Percentiles rank a stretch among this genome's conserved stretches.
These are phyloP conservation scores for Phytopythium oedochilum DNA, from an alignment of 352 stramenopile species.

Conservation along the genomic window DNA sequence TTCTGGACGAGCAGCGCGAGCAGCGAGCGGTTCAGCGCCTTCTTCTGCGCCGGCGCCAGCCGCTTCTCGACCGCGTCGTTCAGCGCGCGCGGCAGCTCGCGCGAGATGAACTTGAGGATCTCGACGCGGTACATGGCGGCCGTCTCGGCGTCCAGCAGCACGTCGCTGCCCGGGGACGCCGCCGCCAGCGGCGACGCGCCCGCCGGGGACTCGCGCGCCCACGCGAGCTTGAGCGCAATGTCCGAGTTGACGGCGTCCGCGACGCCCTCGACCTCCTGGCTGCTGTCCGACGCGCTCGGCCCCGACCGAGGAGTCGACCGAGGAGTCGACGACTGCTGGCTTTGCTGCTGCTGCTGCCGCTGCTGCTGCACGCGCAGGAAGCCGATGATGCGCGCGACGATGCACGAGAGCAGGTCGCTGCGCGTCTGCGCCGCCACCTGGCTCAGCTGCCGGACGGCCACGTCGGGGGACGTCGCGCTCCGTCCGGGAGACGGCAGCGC, in stretches of 20 bases:
- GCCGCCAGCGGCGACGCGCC: conserved; percentile 8
- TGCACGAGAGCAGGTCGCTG: conserved; percentile 52
- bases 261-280: conserved; percentile 32
- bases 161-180: conserved; percentile 14
- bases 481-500: conserved; percentile 3
- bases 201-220: conserved; percentile 56
- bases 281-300: not conserved
- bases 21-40: conserved; percentile 61
- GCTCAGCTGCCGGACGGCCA: conserved; percentile 61
- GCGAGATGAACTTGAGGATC: conserved; percentile 83
- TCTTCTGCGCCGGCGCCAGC: conserved; percentile 47
- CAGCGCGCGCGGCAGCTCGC: conserved; percentile 69
- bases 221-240: conserved; percentile 55
- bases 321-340: not conserved
- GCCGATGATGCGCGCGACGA: conserved; percentile 56
- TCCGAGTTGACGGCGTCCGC: conserved; percentile 49
- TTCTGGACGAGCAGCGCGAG: conserved; percentile 76
- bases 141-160: conserved; percentile 49
- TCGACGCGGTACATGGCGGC: conserved; percentile 81
- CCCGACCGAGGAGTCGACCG: not conserved
- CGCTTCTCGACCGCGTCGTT: conserved; percentile 67
- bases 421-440: conserved; percentile 55
- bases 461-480: conserved; percentile 19
- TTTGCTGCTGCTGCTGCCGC: conserved; percentile 1
- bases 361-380: conserved; percentile 57